Evolutionary conservation across 768 basidiomycete species (phyloP).

Genomic region (Suillus sp.): DNA sequence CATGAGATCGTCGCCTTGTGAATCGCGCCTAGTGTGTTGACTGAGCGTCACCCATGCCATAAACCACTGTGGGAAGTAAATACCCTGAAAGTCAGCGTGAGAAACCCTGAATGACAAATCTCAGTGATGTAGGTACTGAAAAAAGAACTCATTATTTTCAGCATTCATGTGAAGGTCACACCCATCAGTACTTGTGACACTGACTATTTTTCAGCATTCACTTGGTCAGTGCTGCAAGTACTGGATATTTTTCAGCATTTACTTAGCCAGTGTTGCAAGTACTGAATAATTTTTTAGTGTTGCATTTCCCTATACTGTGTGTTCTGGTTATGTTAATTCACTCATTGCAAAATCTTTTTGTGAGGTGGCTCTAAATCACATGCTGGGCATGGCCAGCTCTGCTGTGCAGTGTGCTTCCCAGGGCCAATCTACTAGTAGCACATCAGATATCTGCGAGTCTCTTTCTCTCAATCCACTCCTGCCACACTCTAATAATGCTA

Average conservation of each 20-base stretch:
- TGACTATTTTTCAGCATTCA: not conserved
- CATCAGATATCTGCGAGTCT: too few species aligned
- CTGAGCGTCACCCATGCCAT: not conserved
- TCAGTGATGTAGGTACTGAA: not conserved
- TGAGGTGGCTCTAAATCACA: too few species aligned
- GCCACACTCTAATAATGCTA: too few species aligned
- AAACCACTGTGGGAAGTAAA: not conserved
- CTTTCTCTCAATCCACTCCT: too few species aligned
- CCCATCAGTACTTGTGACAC: not conserved
- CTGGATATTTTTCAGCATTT: not conserved
- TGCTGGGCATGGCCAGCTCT: too few species aligned
- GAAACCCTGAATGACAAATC: not conserved
- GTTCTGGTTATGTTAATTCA: too few species aligned
- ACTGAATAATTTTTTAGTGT: too few species aligned
- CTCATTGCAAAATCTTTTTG: too few species aligned
- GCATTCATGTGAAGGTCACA: not conserved
- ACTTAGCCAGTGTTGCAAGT: too few species aligned
- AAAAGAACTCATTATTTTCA: not conserved
- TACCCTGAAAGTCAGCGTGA: not conserved
- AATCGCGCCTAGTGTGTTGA: not conserved
- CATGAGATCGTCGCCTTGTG: constrained; percentile 1
- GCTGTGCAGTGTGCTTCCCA: too few species aligned
- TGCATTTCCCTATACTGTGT: too few species aligned
- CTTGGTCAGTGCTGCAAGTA: not conserved
- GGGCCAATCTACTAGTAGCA: too few species aligned